A percentile compares a stretch with the other conserved stretches of the same genome.
Conservation (phyloP, 2,329 filamentous ascomycete species). For the Diaporthe nobilis region DNA sequence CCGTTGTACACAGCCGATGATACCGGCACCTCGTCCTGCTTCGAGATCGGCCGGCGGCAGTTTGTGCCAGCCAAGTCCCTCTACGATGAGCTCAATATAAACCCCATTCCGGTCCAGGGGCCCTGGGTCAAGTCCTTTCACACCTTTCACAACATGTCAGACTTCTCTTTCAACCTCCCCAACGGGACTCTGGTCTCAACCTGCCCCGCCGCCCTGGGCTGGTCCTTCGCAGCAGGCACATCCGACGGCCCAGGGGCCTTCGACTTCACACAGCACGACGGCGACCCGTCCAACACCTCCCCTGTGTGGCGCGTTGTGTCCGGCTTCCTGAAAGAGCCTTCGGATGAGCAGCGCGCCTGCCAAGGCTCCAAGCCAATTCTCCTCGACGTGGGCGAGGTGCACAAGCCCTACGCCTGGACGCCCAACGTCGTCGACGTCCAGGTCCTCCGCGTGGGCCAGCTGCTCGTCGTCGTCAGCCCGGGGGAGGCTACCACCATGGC, state of each 20-base stretch:
- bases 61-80: constrained; percentile 59
- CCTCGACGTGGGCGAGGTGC: constrained; percentile 88
- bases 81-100: constrained; percentile 67
- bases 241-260: constrained; percentile 92
- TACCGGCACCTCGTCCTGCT: constrained; percentile 80
- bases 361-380: constrained; percentile 88
- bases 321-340: constrained; percentile 78
- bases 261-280: constrained; percentile 92
- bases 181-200: constrained; percentile 81
- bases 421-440: constrained; percentile 95
- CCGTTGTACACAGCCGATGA: constrained; percentile 78
- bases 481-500: constrained; percentile 95
- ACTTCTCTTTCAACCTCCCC: constrained; percentile 79
- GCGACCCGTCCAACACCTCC: constrained; percentile 73
- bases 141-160: constrained; percentile 85
- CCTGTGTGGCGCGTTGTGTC: constrained; percentile 87
- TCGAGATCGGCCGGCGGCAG: constrained; percentile 82
- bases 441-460: constrained; percentile 84
- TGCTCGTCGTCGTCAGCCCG: constrained; percentile 86
- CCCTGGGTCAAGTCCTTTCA: constrained; percentile 85
- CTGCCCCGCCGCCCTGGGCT: constrained; percentile 90
- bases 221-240: constrained; percentile 93
- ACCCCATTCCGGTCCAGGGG: constrained; percentile 68
- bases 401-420: constrained; percentile 85
- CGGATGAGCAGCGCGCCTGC: constrained; percentile 78